These are phyloP conservation scores for Luvunga scandens DNA, from an alignment of 345 rosid genomes.

Conservation along the genomic window DNA sequence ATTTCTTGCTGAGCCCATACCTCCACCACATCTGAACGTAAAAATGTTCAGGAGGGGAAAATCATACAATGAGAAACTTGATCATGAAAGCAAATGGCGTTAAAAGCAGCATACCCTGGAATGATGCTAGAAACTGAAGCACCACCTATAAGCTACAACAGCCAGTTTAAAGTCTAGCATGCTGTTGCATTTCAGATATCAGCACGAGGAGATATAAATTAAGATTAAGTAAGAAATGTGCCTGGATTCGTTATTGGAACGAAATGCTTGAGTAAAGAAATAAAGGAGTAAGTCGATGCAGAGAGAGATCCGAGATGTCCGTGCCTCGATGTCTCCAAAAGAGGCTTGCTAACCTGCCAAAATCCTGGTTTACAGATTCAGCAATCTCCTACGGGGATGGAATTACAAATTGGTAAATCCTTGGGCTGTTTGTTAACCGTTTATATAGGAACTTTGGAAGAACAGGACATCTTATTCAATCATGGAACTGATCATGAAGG, in stretches of 20 bases:
- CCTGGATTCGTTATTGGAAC: slow-evolving; percentile 93
- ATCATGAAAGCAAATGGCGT: slow-evolving; percentile 12
- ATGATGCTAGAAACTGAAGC: slow-evolving; percentile 85
- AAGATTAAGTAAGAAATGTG: slow-evolving; percentile 16
- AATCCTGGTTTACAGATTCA: slow-evolving; percentile 60
- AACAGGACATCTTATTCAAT: not conserved
- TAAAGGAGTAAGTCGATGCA: slow-evolving; percentile 86
- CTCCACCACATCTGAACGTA: slow-evolving; percentile 76
- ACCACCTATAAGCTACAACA: slow-evolving; percentile 53
- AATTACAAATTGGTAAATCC: not conserved
- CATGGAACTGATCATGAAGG: slow-evolving; percentile 1
- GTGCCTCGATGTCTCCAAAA: slow-evolving; percentile 81
- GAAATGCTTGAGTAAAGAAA: slow-evolving; percentile 81
- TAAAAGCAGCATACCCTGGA: slow-evolving; percentile 59
- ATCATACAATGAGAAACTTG: not conserved
- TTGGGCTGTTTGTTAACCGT: not conserved
- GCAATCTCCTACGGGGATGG: slow-evolving; percentile 42
- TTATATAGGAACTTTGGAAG: not conserved
- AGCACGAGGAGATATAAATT: not conserved
- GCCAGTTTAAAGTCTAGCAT: not conserved
- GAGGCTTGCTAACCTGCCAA: slow-evolving; percentile 88
- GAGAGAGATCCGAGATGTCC: slow-evolving; percentile 89
- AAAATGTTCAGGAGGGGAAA: not conserved
- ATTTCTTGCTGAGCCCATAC: slow-evolving; percentile 95
- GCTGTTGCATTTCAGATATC: not conserved